Evolutionary conservation across 2,329 filamentous ascomycete species (phyloP).

Genomic region (Colletotrichum tropicale): DNA sequence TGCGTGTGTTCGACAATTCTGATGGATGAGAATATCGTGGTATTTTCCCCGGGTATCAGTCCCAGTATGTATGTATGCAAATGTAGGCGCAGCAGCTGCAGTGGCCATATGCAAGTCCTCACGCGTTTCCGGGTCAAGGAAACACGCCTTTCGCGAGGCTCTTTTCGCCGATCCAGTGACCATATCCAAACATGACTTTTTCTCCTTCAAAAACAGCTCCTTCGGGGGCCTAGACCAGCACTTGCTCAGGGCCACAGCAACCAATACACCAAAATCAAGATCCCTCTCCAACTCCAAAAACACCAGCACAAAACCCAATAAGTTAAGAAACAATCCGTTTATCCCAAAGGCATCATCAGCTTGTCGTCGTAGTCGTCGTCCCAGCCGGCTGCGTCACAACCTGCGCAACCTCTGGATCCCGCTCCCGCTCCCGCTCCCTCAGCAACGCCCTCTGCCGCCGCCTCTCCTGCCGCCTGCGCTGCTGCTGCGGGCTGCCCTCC

Average conservation of each 20-base stretch:
- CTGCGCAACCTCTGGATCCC: constrained; percentile 2
- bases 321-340: neutral
- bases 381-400: neutral
- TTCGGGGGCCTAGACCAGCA: constrained; percentile 8
- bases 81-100: neutral
- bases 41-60: neutral
- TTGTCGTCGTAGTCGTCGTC: neutral
- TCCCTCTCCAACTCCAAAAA: neutral
- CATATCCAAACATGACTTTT: neutral
- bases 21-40: neutral
- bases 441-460: neutral
- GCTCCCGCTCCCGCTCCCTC: neutral
- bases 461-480: neutral
- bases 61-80: neutral
- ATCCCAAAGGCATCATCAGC: neutral
- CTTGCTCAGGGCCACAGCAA: constrained; percentile 12
- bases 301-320: neutral
- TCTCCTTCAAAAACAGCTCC: neutral
- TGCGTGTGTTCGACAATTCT: neutral
- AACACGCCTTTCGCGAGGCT: neutral
- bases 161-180: neutral
- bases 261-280: neutral
- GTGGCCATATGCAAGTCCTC: neutral
- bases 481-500: neutral
- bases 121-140: neutral